phyloP scores from a whole-genome alignment of 305 asterid species.

The Nicotiana rustica region DNA sequence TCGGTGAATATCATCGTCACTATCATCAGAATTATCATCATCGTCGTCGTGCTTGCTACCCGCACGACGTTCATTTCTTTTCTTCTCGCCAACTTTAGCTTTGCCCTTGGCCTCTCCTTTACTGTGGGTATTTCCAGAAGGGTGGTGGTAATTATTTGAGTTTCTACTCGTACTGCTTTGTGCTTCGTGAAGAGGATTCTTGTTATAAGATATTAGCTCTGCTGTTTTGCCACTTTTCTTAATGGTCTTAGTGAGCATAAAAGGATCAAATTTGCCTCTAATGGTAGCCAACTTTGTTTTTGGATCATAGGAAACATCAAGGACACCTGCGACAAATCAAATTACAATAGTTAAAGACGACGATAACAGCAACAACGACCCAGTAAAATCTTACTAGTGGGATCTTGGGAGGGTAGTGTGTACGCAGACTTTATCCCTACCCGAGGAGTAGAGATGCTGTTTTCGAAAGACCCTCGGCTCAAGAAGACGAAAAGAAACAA shows the following conservation, averaged over 20 bases:
- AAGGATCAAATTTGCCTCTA: constrained; percentile 47
- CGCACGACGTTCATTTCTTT: constrained; percentile 7
- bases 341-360: background rate
- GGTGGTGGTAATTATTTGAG: background rate
- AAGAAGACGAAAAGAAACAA: no score
- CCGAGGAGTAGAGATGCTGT: no score
- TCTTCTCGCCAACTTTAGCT: constrained; percentile 18
- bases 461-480: no score
- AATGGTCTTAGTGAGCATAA: constrained; percentile 39
- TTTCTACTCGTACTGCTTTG: constrained; percentile 9
- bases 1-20: background rate
- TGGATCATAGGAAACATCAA: constrained; percentile 36
- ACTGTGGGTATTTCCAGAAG: background rate
- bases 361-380: no score
- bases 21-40: constrained; percentile 22
- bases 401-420: no score
- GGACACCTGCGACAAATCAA: constrained; percentile 45
- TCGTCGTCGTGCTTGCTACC: background rate
- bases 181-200: constrained; percentile 22
- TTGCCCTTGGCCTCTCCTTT: constrained; percentile 27
- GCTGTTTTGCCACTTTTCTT: constrained; percentile 47
- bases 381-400: no score
- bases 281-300: constrained; percentile 45
- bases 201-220: constrained; percentile 37
- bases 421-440: no score